Evolutionary conservation across 352 stramenopile species (phyloP).

Genomic region (Pythium volutum): DNA sequence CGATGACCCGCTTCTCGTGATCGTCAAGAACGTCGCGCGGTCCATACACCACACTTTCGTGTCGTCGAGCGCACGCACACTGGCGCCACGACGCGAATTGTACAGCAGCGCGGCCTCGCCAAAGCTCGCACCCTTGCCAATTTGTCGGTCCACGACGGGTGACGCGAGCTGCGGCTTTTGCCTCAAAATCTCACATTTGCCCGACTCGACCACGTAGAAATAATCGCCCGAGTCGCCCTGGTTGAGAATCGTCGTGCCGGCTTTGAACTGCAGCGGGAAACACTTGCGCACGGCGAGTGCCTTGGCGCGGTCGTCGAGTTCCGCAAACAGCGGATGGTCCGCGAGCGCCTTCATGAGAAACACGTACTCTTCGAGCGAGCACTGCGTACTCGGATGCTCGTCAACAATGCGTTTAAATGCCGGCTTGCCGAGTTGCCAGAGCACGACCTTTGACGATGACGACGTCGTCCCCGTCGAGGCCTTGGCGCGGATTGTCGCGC

Average conservation of each 20-base stretch:
- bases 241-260: constrained; percentile 60
- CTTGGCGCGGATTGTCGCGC: constrained; percentile 58
- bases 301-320: constrained; percentile 73
- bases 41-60: constrained; percentile 95
- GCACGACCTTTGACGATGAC: constrained; percentile 34
- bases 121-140: constrained; percentile 82
- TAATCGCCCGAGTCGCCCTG: constrained; percentile 84
- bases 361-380: constrained; percentile 70
- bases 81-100: constrained; percentile 92
- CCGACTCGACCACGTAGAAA: constrained; percentile 82
- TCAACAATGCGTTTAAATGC: constrained; percentile 59
- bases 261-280: constrained; percentile 65
- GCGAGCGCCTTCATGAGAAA: constrained; percentile 71
- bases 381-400: constrained; percentile 61
- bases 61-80: constrained; percentile 78
- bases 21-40: constrained; percentile 78
- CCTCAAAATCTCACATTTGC: constrained; percentile 71
- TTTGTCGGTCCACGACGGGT: constrained; percentile 64
- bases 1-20: constrained; percentile 76
- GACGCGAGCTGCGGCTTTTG: constrained; percentile 50
- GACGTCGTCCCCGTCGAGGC: constrained; percentile 7
- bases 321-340: constrained; percentile 73
- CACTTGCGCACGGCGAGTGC: constrained; percentile 79
- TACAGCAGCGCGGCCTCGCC: constrained; percentile 97
- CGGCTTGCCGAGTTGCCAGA: constrained; percentile 77